Conservation (phyloP, 2,329 filamentous ascomycete species). For the Pseudogymnoascus sp. region DNA sequence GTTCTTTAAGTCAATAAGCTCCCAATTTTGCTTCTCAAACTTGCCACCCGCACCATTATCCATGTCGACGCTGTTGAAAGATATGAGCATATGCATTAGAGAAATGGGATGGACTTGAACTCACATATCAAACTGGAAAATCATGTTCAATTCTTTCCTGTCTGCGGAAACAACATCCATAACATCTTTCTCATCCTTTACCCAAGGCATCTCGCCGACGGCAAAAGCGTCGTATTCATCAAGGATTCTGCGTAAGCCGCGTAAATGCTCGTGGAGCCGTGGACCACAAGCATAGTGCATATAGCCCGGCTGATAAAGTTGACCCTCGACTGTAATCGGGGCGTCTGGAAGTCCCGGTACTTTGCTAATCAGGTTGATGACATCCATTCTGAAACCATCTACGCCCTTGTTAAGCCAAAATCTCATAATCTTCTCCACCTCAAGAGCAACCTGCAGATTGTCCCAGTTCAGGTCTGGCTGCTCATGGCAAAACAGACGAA, state of each 20-base stretch:
- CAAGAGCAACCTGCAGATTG: constrained; percentile 53
- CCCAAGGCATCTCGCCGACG: constrained; percentile 41
- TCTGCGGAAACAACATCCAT: constrained; percentile 45
- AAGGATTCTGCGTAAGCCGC: constrained; percentile 38
- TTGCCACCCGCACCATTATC: constrained; percentile 38
- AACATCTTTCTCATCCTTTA: constrained; percentile 39
- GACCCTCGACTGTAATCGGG: constrained; percentile 32
- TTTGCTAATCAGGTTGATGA: constrained; percentile 60
- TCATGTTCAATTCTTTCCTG: constrained; percentile 59
- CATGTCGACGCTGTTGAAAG: constrained; percentile 35
- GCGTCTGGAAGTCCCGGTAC: constrained; percentile 47
- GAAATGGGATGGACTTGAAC: constrained; percentile 17
- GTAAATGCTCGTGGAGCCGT: constrained; percentile 43
- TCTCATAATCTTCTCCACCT: constrained; percentile 59
- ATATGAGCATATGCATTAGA: constrained; percentile 4
- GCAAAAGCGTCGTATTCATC: constrained; percentile 42
- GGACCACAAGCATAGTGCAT: constrained; percentile 45
- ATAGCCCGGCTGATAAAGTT: constrained; percentile 36
- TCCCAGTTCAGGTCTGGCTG: constrained; percentile 78
- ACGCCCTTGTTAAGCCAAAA: constrained; percentile 64
- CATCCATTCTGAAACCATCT: constrained; percentile 54
- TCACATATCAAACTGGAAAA: constrained; percentile 62
- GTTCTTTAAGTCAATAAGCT: constrained; percentile 32
- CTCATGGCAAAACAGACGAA: constrained; percentile 55
- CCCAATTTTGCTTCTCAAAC: constrained; percentile 35